Conservation (phyloP, 2,329 filamentous ascomycete species). For the Fusarium pilosicola region DNA sequence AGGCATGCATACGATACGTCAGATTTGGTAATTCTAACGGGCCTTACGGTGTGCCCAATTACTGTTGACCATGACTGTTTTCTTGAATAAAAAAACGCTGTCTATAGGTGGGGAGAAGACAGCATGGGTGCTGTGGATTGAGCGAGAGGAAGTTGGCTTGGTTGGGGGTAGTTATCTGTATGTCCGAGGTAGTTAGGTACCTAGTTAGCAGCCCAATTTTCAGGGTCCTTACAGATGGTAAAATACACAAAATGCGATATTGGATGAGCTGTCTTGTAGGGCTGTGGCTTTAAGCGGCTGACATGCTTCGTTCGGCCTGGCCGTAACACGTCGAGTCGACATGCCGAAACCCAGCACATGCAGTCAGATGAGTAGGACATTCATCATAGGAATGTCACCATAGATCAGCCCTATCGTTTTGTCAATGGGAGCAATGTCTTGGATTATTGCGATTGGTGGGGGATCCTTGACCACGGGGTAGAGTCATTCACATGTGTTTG, state of each 20-base stretch:
- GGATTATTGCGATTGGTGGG: constrained; percentile 3
- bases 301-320: constrained; percentile 36
- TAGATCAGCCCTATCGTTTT: constrained; percentile 10
- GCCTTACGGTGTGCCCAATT: not conserved
- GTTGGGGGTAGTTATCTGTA: not conserved
- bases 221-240: not conserved
- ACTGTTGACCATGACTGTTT: not conserved
- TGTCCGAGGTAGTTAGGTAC: not conserved
- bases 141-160: constrained; percentile 26
- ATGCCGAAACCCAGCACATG: constrained; percentile 10
- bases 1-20: not conserved
- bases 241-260: not conserved
- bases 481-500: not conserved
- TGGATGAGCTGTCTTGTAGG: constrained; percentile 14
- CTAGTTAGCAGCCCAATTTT: constrained; percentile 7
- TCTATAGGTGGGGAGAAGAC: constrained; percentile 7
- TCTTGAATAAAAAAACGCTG: not conserved
- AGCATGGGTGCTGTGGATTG: constrained; percentile 4
- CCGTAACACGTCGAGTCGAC: constrained; percentile 18
- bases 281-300: constrained; percentile 34
- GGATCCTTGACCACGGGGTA: not conserved
- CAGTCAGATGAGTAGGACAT: constrained; percentile 36
- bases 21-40: not conserved
- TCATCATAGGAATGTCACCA: not conserved
- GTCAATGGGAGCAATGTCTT: not conserved